Base-by-base conservation (phyloP, 1,139 yeast genomes). In the Kurtzmaniella quercitrusa region DNA sequence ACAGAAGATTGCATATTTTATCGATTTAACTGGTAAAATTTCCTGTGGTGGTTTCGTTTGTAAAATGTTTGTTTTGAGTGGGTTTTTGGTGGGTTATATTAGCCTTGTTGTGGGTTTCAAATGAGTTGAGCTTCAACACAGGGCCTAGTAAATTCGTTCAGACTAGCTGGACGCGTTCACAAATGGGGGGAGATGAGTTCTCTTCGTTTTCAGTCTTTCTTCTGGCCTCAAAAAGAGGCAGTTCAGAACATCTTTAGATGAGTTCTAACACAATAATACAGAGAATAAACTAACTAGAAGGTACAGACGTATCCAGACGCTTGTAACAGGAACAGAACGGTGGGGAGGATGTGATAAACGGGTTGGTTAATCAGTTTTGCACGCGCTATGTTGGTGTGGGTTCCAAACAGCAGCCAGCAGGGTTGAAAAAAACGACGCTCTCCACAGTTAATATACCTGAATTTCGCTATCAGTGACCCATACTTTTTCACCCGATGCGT, bases 291-390 rank as follows among this genome's bases (percentile, higher is more conserved):
- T 26, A 26, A 9, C 30, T 26, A 5, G 12, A 26, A 26, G 30
- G 30, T 14, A 36, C 36, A 9, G 5, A 36, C 30, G 38, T 36
- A 21, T 15, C 38, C 38, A 36, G 38, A 36, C 38, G 38, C 36
- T 19, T 16, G 30, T 16, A 18, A 36, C 5, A 12, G 18, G 12
- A 9, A 26, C 30, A 6, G 30, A 26, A 26, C 14, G 30, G n/a
- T 9, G n/a, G n/a, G n/a, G n/a, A 26, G 5, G 12, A 4, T 11
- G 30, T 26, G n/a, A 26, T 14, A 6, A 12, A 21, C 23, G 6
- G 9, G 9, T 26, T 11, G 12, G n/a, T 5, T 26, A 4, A 5
- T 12, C 6, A n/a, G 5, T 26, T 26, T 9, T 5, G 30, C 30
- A 5, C 30, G 30, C 30, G 5, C 12, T 26, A 26, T 26, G 30